Evolutionary conservation across 371 early-diverging fungal genomes (phyloP), one percentile per base, ranked within the genome.

Genomic region (Conidiobolus incongruus): DNA sequence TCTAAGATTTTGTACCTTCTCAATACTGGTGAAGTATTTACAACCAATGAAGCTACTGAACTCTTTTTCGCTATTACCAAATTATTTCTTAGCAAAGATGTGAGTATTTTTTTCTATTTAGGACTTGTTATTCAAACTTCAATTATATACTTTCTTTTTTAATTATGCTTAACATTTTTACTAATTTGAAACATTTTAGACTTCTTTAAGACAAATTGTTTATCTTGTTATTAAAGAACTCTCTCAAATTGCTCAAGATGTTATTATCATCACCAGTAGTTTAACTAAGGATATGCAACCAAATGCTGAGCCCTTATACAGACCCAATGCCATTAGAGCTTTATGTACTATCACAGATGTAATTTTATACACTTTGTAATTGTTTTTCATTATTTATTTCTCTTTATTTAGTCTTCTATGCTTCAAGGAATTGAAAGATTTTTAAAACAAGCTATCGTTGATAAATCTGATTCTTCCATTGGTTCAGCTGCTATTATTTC

Each of bases 141-240:
- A n/a, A n/a, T n/a, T n/a, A n/a, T n/a, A n/a, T n/a, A n/a, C n/a
- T n/a, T n/a, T n/a, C n/a, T n/a, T n/a, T n/a, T n/a, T n/a, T n/a
- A n/a, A n/a, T n/a, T n/a, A n/a, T n/a, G n/a, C n/a, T n/a, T n/a
- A n/a, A n/a, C n/a, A n/a, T n/a, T n/a, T n/a, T n/a, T n/a, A n/a
- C n/a, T 20, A 6, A 10, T 15, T 20, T 17, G 12, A 8, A 4
- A 17, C 1, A 17, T 15, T 8, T 3, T 65, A 94, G 82, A 71
- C 75, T 30, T 65, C 79, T 6, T 56, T 97, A 49, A 81, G 97
- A 44, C 93, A 93, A 66, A 82, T 90, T 75, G 81, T 94, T 49
- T 94, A 95, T 54, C 65, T 95, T 38, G 81, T 83, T 37, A 95
- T 97, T 62, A 94, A 94, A 60, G 93, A 93, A 59, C 70, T 97